phyloP scores from a whole-genome alignment of 129 eudicot species.

The Arctium lappa region DNA sequence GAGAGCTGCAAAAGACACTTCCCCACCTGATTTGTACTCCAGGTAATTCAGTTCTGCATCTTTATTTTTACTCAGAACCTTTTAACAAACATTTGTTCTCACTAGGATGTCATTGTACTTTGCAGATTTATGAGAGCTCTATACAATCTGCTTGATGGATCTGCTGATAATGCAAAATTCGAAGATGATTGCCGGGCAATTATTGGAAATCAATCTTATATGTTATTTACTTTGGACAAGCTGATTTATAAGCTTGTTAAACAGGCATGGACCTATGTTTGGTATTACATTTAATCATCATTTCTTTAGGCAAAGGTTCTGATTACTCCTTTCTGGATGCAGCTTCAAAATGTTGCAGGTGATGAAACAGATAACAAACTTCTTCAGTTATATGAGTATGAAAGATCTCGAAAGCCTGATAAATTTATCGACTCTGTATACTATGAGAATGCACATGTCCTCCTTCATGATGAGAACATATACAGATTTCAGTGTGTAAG shows the following conservation, averaged over 20 bases:
- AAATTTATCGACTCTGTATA: conserved; percentile 81
- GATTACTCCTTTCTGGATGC: conserved; percentile 22
- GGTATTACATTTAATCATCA: not conserved
- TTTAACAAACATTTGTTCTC: not conserved
- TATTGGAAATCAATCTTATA: conserved; percentile 93
- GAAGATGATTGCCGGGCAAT: conserved; percentile 96
- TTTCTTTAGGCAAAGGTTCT: not conserved
- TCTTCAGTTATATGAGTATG: conserved; percentile 80
- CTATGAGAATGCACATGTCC: conserved; percentile 82
- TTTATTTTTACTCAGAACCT: not conserved
- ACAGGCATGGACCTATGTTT: conserved; percentile 50
- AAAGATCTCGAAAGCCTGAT: conserved; percentile 68
- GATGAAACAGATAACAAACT: conserved; percentile 89
- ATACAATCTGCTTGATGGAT: conserved; percentile 82
- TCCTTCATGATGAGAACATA: conserved; percentile 88
- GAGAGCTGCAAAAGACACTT: conserved; percentile 57
- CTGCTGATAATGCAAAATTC: conserved; percentile 83
- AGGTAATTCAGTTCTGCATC: conserved; percentile 41
- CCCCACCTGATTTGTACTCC: conserved; percentile 64
- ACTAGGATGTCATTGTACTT: not conserved
- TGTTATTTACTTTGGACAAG: conserved; percentile 89
- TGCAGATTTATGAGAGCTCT: conserved; percentile 81
- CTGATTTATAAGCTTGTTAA: conserved; percentile 86
- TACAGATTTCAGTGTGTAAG: conserved; percentile 92
- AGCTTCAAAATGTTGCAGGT: conserved; percentile 91